phyloP scores from a whole-genome alignment of 2,329 filamentous ascomycete genomes.

The Talaromyces sp. region DNA sequence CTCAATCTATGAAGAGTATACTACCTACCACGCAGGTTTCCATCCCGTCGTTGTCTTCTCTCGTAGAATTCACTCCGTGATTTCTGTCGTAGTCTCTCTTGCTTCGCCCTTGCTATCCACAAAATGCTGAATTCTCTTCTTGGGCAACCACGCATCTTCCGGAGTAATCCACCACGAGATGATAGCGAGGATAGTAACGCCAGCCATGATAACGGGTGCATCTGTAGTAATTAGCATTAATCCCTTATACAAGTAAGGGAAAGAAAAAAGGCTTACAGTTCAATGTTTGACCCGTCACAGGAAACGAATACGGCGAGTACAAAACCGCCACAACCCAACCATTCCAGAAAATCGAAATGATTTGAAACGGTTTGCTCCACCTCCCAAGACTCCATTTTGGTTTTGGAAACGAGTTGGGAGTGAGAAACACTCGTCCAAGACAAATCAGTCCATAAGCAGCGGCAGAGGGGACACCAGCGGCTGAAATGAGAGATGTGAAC shows the following conservation, averaged over 20 bases:
- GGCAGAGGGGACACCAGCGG: conserved; percentile 52
- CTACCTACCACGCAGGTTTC: background rate
- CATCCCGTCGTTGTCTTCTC: background rate
- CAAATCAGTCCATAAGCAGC: conserved; percentile 54
- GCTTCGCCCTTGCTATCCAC: conserved; percentile 36
- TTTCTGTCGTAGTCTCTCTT: conserved; percentile 11
- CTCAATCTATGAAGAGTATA: background rate
- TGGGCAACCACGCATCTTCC: conserved; percentile 47
- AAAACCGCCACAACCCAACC: conserved; percentile 50
- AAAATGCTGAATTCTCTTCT: conserved; percentile 44
- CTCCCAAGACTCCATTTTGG: conserved; percentile 48
- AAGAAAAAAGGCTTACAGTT: conserved; percentile 38
- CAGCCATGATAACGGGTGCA: conserved; percentile 52
- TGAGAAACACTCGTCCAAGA: conserved; percentile 48
- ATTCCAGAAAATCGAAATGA: conserved; percentile 50
- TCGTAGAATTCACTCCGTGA: background rate
- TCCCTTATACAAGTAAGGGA: background rate
- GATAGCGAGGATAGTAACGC: conserved; percentile 49
- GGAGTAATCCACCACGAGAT: conserved; percentile 51
- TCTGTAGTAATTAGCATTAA: conserved; percentile 27
- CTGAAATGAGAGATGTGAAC: conserved; percentile 54
- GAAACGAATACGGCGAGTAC: conserved; percentile 48
- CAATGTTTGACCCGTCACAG: conserved; percentile 42
- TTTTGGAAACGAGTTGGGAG: conserved; percentile 48
- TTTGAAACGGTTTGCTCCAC: conserved; percentile 47